Conservation (phyloP, 495 filamentous ascomycete species). For the Lentithecium fluviatile region DNA sequence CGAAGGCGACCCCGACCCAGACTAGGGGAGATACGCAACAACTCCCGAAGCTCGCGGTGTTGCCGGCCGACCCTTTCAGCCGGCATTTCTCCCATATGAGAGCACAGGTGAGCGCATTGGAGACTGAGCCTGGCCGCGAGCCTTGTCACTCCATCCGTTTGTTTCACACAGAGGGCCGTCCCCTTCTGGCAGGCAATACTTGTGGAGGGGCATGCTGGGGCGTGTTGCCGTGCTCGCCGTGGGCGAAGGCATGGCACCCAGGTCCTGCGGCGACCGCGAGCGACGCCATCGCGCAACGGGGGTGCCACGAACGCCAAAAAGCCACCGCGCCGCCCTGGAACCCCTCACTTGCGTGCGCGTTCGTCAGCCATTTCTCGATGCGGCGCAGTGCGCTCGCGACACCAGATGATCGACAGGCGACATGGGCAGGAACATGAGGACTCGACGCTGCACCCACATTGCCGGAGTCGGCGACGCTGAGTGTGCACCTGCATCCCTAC, state of each 20-base stretch:
- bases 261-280: neutral
- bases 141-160: neutral
- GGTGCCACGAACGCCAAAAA: neutral
- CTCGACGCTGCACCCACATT: neutral
- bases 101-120: neutral
- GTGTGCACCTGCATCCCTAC: neutral
- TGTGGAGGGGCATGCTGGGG: neutral
- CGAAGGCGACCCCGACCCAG: neutral
- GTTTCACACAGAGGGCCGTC: conserved; percentile 24
- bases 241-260: neutral
- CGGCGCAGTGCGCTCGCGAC: neutral
- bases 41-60: neutral
- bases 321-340: neutral
- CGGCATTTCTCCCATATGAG: conserved; percentile 26
- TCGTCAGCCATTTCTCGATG: neutral
- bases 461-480: neutral
- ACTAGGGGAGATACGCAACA: conserved; percentile 3
- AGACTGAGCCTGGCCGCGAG: neutral
- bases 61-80: conserved; percentile 18
- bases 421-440: neutral
- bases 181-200: neutral
- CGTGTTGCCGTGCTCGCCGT: neutral
- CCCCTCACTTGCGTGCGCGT: neutral
- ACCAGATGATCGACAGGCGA: neutral
- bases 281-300: too few relatives aligned